These are phyloP conservation scores for Parsonsia alboflavescens DNA, from an alignment of 257 asterid species.

Conservation along the genomic window DNA sequence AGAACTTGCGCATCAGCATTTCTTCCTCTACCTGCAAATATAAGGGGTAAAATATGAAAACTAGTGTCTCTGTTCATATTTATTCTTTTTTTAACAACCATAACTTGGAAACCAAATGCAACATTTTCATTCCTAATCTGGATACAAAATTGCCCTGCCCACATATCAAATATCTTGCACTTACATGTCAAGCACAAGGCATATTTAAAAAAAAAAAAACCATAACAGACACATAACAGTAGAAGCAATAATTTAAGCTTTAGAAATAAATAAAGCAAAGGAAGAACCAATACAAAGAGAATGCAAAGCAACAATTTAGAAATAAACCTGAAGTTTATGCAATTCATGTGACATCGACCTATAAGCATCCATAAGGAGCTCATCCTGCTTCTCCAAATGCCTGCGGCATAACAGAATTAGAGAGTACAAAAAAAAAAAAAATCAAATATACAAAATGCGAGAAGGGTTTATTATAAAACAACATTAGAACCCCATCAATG, in stretches of 20 bases:
- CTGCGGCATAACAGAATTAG: conserved; percentile 30
- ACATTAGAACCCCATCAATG: not conserved
- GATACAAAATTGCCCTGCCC: not conserved
- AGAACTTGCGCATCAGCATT: conserved; percentile 86
- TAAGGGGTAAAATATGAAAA: too few relatives aligned
- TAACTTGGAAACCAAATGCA: not conserved
- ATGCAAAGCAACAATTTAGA: not conserved
- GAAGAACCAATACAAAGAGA: not conserved
- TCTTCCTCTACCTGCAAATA: conserved; percentile 77
- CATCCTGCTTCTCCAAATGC: conserved; percentile 76
- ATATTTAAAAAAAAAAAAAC: too few relatives aligned
- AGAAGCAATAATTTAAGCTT: too few relatives aligned
- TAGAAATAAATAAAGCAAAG: not conserved
- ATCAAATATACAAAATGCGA: not conserved
- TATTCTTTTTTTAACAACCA: not conserved
- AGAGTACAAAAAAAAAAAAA: not conserved
- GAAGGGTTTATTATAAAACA: not conserved
- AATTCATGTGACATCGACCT: conserved; percentile 69
- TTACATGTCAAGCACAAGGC: too few relatives aligned
- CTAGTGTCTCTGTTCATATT: not conserved
- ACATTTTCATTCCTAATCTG: not conserved
- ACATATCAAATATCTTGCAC: not conserved
- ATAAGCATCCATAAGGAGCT: conserved; percentile 58
- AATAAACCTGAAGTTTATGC: conserved; percentile 67
- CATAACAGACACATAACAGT: not conserved